Evolutionary conservation across 257 asterid species (phyloP).

Genomic region (Galeopsis tetrahit): DNA sequence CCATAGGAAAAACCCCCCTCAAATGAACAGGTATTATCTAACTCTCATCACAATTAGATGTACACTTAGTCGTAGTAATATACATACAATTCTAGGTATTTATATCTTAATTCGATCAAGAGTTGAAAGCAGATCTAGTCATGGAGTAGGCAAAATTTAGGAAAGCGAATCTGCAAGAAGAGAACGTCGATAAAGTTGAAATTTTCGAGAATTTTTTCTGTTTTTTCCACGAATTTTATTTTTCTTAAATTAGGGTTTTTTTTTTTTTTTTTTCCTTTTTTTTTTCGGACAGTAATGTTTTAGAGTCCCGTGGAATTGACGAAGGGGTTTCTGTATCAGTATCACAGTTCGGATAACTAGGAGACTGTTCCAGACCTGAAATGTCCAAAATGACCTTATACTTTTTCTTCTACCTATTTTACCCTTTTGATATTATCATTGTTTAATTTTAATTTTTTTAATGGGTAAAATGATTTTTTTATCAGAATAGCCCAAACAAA

Average conservation of each 20-base stretch:
- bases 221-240: conserved; percentile 24
- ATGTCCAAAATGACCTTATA: conserved; percentile 20
- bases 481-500: no score
- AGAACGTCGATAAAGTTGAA: conserved; percentile 40
- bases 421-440: not conserved
- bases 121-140: conserved; percentile 49
- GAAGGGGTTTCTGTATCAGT: conserved; percentile 34
- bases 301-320: conserved; percentile 28
- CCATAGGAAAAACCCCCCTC: conserved; percentile 63
- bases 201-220: conserved; percentile 19
- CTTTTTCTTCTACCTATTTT: not conserved
- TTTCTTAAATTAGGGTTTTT: conserved; percentile 44
- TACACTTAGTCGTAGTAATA: conserved; percentile 21
- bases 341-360: conserved; percentile 28
- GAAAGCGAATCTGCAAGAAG: conserved; percentile 30
- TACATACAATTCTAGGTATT: conserved; percentile 22
- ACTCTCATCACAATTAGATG: conserved; percentile 40
- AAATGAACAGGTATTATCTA: conserved; percentile 27
- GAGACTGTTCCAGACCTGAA: conserved; percentile 1
- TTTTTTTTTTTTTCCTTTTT: conserved; percentile 25
- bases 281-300: conserved; percentile 23
- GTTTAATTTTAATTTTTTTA: not conserved
- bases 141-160: conserved; percentile 32
- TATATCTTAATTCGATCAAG: conserved; percentile 32
- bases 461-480: no score